Conservation (phyloP, 805 yeast species). For the Komagataella ulmi region DNA sequence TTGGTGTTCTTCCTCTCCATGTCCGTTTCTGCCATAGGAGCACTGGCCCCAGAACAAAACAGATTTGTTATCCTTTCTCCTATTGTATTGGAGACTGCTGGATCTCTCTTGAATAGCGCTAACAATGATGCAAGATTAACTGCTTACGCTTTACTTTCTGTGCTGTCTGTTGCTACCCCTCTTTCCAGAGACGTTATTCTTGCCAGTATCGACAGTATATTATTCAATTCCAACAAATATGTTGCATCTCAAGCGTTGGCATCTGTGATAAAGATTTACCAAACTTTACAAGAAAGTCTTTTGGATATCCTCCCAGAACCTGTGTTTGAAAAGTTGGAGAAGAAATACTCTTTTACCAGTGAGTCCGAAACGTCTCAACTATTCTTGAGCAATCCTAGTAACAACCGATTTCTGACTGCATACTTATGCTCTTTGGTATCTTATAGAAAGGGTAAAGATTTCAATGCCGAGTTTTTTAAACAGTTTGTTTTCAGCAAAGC, state of each 20-base stretch:
- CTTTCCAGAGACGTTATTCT: conserved; percentile 40
- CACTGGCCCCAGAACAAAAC: conserved; percentile 31
- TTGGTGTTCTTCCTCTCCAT: conserved; percentile 70
- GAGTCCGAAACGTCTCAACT: neutral
- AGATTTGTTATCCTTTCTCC: conserved; percentile 34
- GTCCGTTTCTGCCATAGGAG: conserved; percentile 54
- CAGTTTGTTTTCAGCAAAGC: conserved; percentile 6
- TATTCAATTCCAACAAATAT: conserved; percentile 13
- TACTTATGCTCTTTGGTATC: neutral
- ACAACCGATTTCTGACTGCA: neutral
- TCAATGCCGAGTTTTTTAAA: conserved; percentile 8
- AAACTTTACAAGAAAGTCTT: conserved; percentile 24
- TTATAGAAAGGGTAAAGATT: conserved; percentile 1
- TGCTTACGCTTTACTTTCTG: conserved; percentile 72
- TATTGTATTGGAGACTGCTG: conserved; percentile 41
- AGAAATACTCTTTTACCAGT: neutral
- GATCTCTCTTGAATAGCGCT: conserved; percentile 33
- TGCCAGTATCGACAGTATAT: conserved; percentile 50
- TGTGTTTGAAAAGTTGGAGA: conserved; percentile 11
- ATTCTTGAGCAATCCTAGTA: neutral
- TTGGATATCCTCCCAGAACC: conserved; percentile 13
- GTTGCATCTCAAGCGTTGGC: conserved; percentile 25
- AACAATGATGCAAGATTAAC: conserved; percentile 61
- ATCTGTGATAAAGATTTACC: conserved; percentile 33
- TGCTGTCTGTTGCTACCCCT: conserved; percentile 60